phyloP scores from a whole-genome alignment of 345 rosid genomes.

The Heritiera littoralis region DNA sequence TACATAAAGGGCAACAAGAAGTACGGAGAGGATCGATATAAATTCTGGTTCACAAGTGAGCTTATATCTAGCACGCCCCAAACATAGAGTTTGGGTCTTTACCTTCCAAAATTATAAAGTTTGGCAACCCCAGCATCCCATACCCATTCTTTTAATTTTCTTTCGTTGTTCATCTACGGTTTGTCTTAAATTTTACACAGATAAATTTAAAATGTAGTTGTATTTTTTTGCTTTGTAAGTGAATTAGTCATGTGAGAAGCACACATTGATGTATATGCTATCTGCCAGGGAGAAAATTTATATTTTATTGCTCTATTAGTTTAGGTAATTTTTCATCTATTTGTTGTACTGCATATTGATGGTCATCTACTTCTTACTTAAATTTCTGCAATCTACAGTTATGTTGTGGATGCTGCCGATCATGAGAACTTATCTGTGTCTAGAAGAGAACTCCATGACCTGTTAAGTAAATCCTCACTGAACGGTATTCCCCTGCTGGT shows the following conservation, averaged over 20 bases:
- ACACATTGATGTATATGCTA: neutral
- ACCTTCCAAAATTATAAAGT: too few relatives aligned
- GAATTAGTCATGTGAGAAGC: neutral
- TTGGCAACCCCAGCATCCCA: neutral
- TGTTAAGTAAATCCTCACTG: constrained; percentile 63
- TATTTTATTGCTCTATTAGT: neutral
- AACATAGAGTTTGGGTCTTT: neutral
- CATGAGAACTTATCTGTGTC: constrained; percentile 59
- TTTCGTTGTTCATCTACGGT: neutral
- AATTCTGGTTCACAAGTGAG: neutral
- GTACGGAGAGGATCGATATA: neutral
- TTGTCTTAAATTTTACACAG: neutral
- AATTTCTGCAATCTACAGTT: constrained; percentile 39
- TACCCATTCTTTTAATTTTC: neutral
- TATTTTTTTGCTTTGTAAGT: neutral
- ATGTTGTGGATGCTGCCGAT: constrained; percentile 77
- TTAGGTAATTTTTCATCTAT: neutral
- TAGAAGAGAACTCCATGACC: constrained; percentile 69
- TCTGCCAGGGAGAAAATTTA: neutral
- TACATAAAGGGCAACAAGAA: constrained; percentile 1
- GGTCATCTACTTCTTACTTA: neutral
- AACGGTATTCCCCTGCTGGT: constrained; percentile 68
- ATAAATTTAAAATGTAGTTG: neutral
- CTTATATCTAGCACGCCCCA: neutral
- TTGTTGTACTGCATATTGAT: neutral